Base-by-base conservation (phyloP, 2,329 filamentous ascomycete genomes). In the Verticillium isaacii region DNA sequence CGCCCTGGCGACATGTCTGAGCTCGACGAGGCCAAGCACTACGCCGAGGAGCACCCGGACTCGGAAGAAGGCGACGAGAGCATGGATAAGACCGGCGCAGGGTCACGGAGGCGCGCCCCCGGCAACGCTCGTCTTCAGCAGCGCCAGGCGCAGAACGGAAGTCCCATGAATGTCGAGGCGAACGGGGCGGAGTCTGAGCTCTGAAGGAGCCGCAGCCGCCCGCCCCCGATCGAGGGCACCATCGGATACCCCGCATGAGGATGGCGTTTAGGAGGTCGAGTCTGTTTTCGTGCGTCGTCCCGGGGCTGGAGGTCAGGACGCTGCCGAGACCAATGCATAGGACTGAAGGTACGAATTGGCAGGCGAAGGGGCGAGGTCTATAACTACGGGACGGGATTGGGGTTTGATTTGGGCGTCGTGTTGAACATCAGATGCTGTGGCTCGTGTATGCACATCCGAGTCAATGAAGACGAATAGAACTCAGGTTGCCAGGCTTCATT, bases 1-100 rank as follows among this genome's bases (percentile, higher is more conserved):
- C 90, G 93, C 72, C 95, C 95, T 0, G 81, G 82, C 15, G 87
- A 97, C 70, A 82, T 97, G 61, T 88, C 83, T 54, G 91, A 96
- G 69, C 81, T 98, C 58, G 93, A 99, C 72, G 95, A 99, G 77
- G 82, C 84, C n/a, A 78, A 81, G 12, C 74, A 77, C 8, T 85
- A 80, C 66, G 81, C 78, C 29, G 79, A 80, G 62, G 78, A 84
- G 57, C 79, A 85, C 65, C 78, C 77, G 2, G 84, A 86, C 56
- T 81, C 78, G 29, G 85, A 88, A n/a, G 82, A 85, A 19, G 84
- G 86, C 17, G 84, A 86, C 17, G 79, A 81, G 61, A 76, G 71
- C 60, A 79, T 78, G 72, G 80, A 77, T 63, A 69, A 75, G 32
- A 80, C 77, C 61, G 75, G 77, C 50, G 71, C 75, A 32, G 71